Evolutionary conservation across 2,329 filamentous ascomycete species (phyloP).

Genomic region (Spiromastix sp.): DNA sequence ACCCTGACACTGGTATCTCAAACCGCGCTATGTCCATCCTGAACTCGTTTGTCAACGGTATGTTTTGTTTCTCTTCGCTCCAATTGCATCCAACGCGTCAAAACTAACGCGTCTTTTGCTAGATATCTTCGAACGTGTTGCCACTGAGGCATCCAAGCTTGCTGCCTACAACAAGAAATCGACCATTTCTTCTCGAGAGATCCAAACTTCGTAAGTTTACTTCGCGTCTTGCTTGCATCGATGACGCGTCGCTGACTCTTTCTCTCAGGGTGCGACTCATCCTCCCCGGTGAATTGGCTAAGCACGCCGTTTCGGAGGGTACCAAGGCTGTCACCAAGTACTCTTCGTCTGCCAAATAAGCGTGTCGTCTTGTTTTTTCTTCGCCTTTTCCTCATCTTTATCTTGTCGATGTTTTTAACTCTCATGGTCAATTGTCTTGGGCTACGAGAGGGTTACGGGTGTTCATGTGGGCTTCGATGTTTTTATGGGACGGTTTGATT

Average conservation of each 20-base stretch:
- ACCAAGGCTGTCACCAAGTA: slow-evolving; percentile 99
- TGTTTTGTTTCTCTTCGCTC: slow-evolving; percentile 26
- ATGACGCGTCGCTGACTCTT: too few species aligned
- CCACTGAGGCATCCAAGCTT: slow-evolving; percentile 96
- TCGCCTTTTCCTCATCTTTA: slow-evolving; percentile 47
- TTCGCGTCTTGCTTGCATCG: too few species aligned
- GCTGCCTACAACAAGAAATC: slow-evolving; percentile 99
- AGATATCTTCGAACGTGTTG: slow-evolving; percentile 99
- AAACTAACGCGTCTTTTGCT: not conserved
- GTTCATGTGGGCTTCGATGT: slow-evolving; percentile 34
- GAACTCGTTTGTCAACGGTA: slow-evolving; percentile 99
- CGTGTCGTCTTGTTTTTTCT: slow-evolving; percentile 27
- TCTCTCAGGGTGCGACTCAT: slow-evolving; percentile 75
- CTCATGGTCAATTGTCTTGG: slow-evolving; percentile 32
- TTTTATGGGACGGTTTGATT: slow-evolving; percentile 38
- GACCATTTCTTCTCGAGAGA: slow-evolving; percentile 97
- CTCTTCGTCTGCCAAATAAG: slow-evolving; percentile 98
- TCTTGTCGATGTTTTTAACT: slow-evolving; percentile 32
- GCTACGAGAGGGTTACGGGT: slow-evolving; percentile 25
- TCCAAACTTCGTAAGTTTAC: slow-evolving; percentile 80
- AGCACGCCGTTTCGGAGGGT: slow-evolving; percentile 98
- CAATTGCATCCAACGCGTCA: too few species aligned
- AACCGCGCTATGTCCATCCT: slow-evolving; percentile 99
- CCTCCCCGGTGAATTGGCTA: slow-evolving; percentile 95
- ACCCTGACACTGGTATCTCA: slow-evolving; percentile 99